Evolutionary conservation across 768 basidiomycete genomes (phyloP).

Genomic region (Podaxis sp.): DNA sequence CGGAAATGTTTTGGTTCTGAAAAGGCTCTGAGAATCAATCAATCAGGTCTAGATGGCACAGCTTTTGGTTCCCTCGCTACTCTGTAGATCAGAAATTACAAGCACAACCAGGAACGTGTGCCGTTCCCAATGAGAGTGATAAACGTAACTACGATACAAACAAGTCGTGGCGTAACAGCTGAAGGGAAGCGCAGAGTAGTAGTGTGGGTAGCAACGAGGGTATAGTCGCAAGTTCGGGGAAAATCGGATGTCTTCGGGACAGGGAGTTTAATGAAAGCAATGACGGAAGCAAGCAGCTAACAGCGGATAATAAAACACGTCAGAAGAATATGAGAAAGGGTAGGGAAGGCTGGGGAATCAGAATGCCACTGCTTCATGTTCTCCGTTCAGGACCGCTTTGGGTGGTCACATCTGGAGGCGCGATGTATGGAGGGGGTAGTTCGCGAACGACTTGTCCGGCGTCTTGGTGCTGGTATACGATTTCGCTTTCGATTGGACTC

Average conservation of each 20-base stretch:
- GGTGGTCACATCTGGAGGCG: conserved; percentile 14
- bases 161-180: background rate
- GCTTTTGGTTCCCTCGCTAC: background rate
- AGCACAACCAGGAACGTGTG: background rate
- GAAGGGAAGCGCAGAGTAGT: background rate
- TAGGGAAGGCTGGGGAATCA: background rate
- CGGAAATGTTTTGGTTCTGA: too few relatives aligned
- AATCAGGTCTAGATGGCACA: background rate
- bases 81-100: background rate
- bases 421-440: conserved; percentile 39
- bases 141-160: conserved; percentile 13
- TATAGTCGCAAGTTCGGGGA: background rate
- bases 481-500: conserved; percentile 24
- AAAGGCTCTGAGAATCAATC: background rate
- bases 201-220: background rate
- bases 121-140: conserved; percentile 3
- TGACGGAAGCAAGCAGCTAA: background rate
- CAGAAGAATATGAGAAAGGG: background rate
- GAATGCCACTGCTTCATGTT: background rate
- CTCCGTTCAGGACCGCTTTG: background rate
- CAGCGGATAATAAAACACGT: conserved; percentile 2
- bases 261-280: background rate
- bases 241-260: background rate
- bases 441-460: conserved; percentile 36
- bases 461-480: conserved; percentile 41